These are phyloP conservation scores for Raphidocelis subcapitata DNA, from an alignment of 139 green algal species.

Conservation along the genomic window DNA sequence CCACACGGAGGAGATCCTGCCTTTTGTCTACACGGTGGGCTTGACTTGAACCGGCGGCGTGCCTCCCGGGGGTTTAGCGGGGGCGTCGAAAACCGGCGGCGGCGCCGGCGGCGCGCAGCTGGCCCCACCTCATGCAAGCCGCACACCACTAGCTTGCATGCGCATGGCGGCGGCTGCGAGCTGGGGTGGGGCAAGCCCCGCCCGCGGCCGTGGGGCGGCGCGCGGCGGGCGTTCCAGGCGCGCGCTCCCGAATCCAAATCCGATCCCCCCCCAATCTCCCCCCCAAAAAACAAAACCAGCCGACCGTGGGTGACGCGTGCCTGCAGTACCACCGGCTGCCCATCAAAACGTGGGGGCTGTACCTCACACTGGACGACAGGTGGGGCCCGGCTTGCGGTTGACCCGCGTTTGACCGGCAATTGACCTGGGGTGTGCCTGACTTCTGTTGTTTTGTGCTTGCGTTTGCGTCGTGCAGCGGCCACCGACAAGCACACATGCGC, in stretches of 20 bases:
- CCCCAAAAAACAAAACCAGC: too few species aligned
- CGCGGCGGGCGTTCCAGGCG: neutral
- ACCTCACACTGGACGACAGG: conserved; percentile 52
- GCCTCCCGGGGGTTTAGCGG: too few species aligned
- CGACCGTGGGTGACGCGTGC: conserved; percentile 93
- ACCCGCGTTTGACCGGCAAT: too few species aligned
- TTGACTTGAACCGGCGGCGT: too few species aligned
- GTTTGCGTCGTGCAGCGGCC: too few species aligned
- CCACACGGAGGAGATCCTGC: conserved; percentile 77
- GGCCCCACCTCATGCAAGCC: neutral
- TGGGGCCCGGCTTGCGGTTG: too few species aligned
- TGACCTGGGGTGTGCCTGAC: too few species aligned
- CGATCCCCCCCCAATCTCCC: too few species aligned
- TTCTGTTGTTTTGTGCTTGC: too few species aligned
- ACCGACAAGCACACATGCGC: neutral
- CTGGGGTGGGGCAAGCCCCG: neutral
- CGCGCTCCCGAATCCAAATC: too few species aligned
- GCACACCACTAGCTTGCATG: neutral
- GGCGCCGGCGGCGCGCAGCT: neutral
- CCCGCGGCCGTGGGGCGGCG: neutral
- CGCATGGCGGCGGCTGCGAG: neutral
- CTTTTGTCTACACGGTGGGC: conserved; percentile 69
- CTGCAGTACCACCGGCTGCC: conserved; percentile 68
- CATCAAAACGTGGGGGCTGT: conserved; percentile 44
- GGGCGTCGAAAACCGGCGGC: too few species aligned